Conservation (phyloP, 1,284 basidiomycete species). For the Polyporus tsugae region DNA sequence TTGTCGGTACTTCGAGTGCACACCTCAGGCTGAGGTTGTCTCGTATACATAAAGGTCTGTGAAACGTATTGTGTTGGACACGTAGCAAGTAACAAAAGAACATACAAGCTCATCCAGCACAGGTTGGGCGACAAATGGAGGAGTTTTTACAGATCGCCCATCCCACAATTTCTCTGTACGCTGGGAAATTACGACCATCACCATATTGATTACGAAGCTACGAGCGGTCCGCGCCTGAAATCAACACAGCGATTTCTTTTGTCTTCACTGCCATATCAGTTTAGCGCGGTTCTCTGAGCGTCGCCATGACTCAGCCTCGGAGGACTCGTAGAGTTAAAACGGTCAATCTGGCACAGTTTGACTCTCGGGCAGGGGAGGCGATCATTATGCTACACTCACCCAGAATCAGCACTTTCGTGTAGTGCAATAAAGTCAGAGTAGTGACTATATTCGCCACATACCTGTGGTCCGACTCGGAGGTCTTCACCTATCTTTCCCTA, state of each 20-base stretch:
- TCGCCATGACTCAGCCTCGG: too few species aligned
- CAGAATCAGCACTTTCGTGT: too few species aligned
- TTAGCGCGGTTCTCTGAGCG: too few species aligned
- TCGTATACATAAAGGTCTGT: neutral
- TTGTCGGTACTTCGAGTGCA: neutral
- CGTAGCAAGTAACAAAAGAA: neutral
- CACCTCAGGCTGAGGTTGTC: neutral
- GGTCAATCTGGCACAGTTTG: too few species aligned
- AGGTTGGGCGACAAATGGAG: neutral
- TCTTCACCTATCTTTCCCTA: too few species aligned
- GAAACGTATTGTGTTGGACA: neutral
- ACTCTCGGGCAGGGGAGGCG: too few species aligned
- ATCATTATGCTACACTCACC: too few species aligned
- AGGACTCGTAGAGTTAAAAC: too few species aligned
- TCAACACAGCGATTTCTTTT: neutral
- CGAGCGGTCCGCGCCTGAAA: neutral
- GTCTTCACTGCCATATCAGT: too few species aligned
- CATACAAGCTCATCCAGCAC: neutral
- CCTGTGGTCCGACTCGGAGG: too few species aligned
- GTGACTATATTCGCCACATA: too few species aligned
- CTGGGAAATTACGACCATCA: neutral
- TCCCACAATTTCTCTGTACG: neutral
- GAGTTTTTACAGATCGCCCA: neutral
- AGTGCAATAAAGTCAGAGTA: too few species aligned
- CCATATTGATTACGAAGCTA: neutral